phyloP scores from a whole-genome alignment of 495 filamentous ascomycete genomes.

The Tuber melanosporum region DNA sequence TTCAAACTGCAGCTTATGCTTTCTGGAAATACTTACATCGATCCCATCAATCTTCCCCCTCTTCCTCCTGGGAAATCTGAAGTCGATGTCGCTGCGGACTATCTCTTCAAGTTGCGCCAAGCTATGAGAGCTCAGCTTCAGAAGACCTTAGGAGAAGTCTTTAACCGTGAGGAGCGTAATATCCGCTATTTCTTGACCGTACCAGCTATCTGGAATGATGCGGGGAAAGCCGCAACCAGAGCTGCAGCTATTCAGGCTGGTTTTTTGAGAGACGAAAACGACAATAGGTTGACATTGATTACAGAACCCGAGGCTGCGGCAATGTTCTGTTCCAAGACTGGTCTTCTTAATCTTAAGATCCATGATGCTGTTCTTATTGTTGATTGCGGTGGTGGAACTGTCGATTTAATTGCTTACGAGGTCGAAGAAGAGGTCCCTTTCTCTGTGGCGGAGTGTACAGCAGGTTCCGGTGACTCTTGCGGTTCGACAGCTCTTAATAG shows the following conservation, averaged over 20 bases:
- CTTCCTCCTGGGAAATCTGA: constrained; percentile 72
- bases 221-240: constrained; percentile 69
- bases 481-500: constrained; percentile 71
- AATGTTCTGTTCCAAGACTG: constrained; percentile 73
- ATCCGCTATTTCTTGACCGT: constrained; percentile 72
- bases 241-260: constrained; percentile 72
- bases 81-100: constrained; percentile 73
- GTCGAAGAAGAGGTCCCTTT: constrained; percentile 73
- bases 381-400: constrained; percentile 73
- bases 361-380: constrained; percentile 72
- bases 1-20: constrained; percentile 79
- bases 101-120: constrained; percentile 71
- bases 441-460: constrained; percentile 69
- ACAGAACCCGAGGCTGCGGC: constrained; percentile 73
- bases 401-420: constrained; percentile 75
- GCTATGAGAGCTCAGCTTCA: constrained; percentile 70
- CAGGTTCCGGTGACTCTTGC: constrained; percentile 71
- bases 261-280: constrained; percentile 69
- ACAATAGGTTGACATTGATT: constrained; percentile 66
- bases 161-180: constrained; percentile 71
- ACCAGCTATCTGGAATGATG: constrained; percentile 76
- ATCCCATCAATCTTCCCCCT: constrained; percentile 71
- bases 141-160: constrained; percentile 69
- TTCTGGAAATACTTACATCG: constrained; percentile 73
- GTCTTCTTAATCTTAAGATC: constrained; percentile 66